Percentiles rank a stretch among this genome's conserved stretches.
Evolutionary conservation across 352 stramenopile species (phyloP).

Genomic region (Pythium angustatum): DNA sequence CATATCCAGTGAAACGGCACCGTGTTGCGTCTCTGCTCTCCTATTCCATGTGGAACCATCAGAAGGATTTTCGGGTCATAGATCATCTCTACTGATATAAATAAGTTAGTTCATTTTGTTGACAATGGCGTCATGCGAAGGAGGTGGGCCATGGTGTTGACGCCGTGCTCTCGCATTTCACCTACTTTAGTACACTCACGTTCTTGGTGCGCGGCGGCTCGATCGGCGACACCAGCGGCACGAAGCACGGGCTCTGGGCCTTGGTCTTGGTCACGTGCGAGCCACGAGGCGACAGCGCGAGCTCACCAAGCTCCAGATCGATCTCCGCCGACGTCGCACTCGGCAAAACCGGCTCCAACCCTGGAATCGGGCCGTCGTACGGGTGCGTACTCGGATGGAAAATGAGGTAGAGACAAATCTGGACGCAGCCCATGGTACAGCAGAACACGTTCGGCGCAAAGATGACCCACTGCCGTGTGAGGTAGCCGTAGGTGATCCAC

Average conservation of each 20-base stretch:
- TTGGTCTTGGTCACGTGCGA: neutral
- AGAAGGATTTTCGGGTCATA: neutral
- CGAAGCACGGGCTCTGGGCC: constrained; percentile 8
- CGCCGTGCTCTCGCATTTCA: neutral
- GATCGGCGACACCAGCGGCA: constrained; percentile 18
- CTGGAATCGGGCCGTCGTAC: constrained; percentile 22
- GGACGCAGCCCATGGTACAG: constrained; percentile 32
- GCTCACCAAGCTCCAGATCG: constrained; percentile 10
- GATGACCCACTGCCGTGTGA: constrained; percentile 48
- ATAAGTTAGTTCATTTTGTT: neutral
- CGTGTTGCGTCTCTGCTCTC: too few species aligned
- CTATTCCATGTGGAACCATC: too few species aligned
- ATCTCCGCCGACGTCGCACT: neutral
- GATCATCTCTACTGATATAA: neutral
- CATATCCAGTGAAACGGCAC: neutral
- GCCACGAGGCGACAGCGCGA: neutral
- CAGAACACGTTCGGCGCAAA: constrained; percentile 54
- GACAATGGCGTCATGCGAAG: neutral
- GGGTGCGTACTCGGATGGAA: constrained; percentile 51
- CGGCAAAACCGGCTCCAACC: neutral
- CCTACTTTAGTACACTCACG: neutral
- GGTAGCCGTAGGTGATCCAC: constrained; percentile 49
- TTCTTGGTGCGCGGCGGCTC: neutral
- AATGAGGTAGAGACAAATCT: constrained; percentile 46
- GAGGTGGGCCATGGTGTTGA: neutral